phyloP scores from a whole-genome alignment of 148 eudicot genomes.

The Talinum fruticosum region DNA sequence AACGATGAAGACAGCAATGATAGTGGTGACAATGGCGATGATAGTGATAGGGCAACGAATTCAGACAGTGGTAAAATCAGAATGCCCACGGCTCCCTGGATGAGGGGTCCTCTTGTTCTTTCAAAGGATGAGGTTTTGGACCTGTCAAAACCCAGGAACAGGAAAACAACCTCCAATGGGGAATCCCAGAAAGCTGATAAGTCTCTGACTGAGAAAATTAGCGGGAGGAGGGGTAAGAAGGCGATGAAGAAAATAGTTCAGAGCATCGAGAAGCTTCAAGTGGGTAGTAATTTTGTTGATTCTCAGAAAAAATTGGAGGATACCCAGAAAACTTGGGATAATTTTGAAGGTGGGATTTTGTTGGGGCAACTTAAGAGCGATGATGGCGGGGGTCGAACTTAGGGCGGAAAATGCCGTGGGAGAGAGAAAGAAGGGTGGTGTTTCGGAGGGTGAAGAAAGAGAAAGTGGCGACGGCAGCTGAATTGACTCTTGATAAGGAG shows the following conservation, averaged over 20 bases:
- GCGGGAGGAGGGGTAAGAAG: constrained; percentile 60
- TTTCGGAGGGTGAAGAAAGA: constrained; percentile 55
- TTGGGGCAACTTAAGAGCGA: constrained; percentile 24
- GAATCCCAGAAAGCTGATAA: constrained; percentile 25
- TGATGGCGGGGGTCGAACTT: constrained; percentile 13
- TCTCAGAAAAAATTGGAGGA: constrained; percentile 36
- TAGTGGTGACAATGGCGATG: constrained; percentile 13
- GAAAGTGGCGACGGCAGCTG: constrained; percentile 58
- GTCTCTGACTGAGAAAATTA: constrained; percentile 49
- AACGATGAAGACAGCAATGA: constrained; percentile 1
- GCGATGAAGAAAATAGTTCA: constrained; percentile 54
- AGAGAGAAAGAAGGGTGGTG: constrained; percentile 44
- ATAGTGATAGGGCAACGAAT: constrained; percentile 10
- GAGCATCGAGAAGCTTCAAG: constrained; percentile 42
- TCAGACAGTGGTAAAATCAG: constrained; percentile 23
- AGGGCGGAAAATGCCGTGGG: constrained; percentile 74
- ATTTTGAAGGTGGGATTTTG: constrained; percentile 43
- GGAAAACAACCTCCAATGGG: constrained; percentile 20
- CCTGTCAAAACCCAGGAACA: constrained; percentile 33
- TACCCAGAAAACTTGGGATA: constrained; percentile 30
- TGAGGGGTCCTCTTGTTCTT: constrained; percentile 55
- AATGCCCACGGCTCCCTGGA: constrained; percentile 95
- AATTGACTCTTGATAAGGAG: constrained; percentile 59
- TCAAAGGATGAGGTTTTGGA: constrained; percentile 45
- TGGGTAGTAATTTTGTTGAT: constrained; percentile 12